Base-by-base conservation (phyloP, 1,139 yeast genomes). In the Diutina scorzettiae region DNA sequence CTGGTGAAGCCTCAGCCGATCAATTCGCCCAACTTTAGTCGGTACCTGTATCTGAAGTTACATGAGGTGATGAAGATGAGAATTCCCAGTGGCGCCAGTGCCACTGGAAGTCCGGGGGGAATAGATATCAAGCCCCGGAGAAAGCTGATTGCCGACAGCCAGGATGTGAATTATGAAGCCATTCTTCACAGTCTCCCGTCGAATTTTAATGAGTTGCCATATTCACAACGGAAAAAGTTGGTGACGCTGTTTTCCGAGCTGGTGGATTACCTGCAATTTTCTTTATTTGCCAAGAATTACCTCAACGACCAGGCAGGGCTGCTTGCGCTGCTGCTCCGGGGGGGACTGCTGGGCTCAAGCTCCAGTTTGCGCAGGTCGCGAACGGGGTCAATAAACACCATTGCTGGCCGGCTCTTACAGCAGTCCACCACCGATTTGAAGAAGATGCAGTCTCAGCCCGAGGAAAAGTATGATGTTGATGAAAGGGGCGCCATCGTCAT, bases 191-290 rank as follows among this genome's bases (percentile, higher is more conserved):
- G 70, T 45, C 58, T 78, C 32, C 91, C 93, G 0, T 62, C 69
- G 1, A 72, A 80, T 52, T 82, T 79, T 53, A 64, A 69, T 41
- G 76, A 75, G 14, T 61, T 80, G 45, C 85, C 89, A 0, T 81
- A 81, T 53, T 76, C 84, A 4, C 84, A 79, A 52, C 62, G 93
- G 39, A 75, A 76, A 47, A 76, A 69, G 50, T 51, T 77, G 27
- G 67, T 82, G 5, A 62, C 67, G 43, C 74, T 78, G 11, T 58
- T 77, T 36, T 69, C 79, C 20, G 84, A 82, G 1, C 63, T 67
- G 30, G 66, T 72, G 17, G 78, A 75, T 53, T 69, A 68, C 50
- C 63, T 72, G 6, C 73, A 69, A 43, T 69, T 69, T 46, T 64
- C 72, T 3, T 49, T 62, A 16, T 65, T 60, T 49, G 71, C 72